A percentile compares a stretch with the other conserved stretches of the same genome.
phyloP scores from a whole-genome alignment of 2,329 filamentous ascomycete species.

The Nemania sp. region DNA sequence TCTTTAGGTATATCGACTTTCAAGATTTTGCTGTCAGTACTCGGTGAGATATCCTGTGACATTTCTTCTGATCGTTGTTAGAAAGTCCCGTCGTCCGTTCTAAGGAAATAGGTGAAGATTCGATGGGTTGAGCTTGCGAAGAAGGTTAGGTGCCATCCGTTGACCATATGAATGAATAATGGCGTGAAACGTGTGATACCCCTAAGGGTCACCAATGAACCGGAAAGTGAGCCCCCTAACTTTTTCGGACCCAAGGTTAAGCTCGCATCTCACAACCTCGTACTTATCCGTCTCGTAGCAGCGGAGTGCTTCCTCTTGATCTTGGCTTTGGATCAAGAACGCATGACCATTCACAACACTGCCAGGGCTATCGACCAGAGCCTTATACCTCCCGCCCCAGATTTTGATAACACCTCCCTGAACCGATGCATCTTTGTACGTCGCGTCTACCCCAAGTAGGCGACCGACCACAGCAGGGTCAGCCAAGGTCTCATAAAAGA shows the following conservation, averaged over 20 bases:
- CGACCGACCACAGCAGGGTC: conserved; percentile 48
- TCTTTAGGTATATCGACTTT: too few species aligned
- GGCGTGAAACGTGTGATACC: too few species aligned
- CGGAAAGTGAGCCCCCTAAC: conserved; percentile 28
- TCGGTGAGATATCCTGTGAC: too few species aligned
- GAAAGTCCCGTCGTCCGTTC: too few species aligned
- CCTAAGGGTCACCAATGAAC: conserved; percentile 1
- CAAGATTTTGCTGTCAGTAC: too few species aligned
- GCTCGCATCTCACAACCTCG: conserved; percentile 27
- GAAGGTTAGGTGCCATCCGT: too few species aligned
- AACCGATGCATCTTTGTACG: conserved; percentile 19
- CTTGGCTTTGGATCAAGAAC: conserved; percentile 18
- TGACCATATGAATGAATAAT: too few species aligned
- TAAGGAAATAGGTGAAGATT: too few species aligned
- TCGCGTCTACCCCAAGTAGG: conserved; percentile 44
- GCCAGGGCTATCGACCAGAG: conserved; percentile 7
- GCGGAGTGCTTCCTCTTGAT: conserved; percentile 25
- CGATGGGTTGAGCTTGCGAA: too few species aligned
- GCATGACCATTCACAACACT: conserved; percentile 12
- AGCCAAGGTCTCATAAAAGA: conserved; percentile 57
- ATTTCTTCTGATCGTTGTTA: too few species aligned
- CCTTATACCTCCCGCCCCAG: conserved; percentile 33
- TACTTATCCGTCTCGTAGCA: conserved; percentile 30
- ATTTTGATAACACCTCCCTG: conserved; percentile 20
- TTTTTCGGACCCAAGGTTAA: conserved; percentile 1